phyloP scores from a whole-genome alignment of 371 early-diverging fungal species.

The Mortierella sp. region DNA sequence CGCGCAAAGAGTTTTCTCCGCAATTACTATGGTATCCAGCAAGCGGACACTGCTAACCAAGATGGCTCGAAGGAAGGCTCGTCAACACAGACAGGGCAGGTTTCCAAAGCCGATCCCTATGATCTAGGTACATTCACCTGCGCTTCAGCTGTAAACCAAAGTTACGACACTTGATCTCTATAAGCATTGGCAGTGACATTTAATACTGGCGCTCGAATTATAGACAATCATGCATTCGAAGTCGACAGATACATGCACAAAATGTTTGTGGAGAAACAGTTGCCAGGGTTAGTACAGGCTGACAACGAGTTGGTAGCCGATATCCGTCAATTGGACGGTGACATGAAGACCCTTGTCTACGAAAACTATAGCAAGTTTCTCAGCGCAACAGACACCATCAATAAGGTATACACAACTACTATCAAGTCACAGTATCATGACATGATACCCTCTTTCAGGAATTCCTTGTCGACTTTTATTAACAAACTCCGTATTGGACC shows the following conservation, averaged over 20 bases:
- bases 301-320: slow-evolving; percentile 86
- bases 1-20: slow-evolving; percentile 59
- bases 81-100: slow-evolving; percentile 19
- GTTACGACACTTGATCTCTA: neutral
- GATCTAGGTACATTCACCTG: slow-evolving; percentile 63
- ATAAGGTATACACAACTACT: slow-evolving; percentile 61
- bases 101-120: slow-evolving; percentile 65
- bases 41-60: slow-evolving; percentile 21
- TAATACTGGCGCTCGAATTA: neutral
- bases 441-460: neutral
- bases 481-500: neutral
- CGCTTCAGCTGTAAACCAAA: neutral
- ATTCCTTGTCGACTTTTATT: neutral
- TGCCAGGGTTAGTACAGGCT: slow-evolving; percentile 75
- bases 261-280: slow-evolving; percentile 73
- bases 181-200: neutral
- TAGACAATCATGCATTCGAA: slow-evolving; percentile 79
- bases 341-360: slow-evolving; percentile 96
- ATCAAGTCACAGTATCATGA: neutral
- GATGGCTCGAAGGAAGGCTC: slow-evolving; percentile 27
- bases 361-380: slow-evolving; percentile 97
- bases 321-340: slow-evolving; percentile 91
- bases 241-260: slow-evolving; percentile 80
- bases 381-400: slow-evolving; percentile 92
- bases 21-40: slow-evolving; percentile 60